Percentiles rank a stretch among this genome's conserved stretches.
phyloP scores from a whole-genome alignment of 805 yeast species.

The Yamadazyma endophytica region DNA sequence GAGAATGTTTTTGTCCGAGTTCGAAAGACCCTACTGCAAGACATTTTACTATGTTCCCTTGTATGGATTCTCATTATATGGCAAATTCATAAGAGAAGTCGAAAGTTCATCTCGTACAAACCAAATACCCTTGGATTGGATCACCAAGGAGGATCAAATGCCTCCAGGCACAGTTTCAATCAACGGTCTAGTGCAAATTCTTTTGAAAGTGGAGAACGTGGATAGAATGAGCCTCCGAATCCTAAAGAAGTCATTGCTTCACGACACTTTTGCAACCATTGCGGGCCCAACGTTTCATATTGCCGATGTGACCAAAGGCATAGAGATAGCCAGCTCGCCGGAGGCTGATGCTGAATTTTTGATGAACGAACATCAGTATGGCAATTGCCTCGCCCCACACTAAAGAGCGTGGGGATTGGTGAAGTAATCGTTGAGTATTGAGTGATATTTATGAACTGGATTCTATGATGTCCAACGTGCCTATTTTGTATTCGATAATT shows the following conservation, averaged over 20 bases:
- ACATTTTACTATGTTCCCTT: constrained; percentile 4
- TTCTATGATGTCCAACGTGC: neutral
- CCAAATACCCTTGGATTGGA: constrained; percentile 4
- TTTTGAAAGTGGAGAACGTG: constrained; percentile 1
- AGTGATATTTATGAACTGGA: neutral
- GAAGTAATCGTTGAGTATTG: neutral
- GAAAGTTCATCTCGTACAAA: neutral
- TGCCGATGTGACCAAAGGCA: constrained; percentile 1
- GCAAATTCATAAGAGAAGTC: constrained; percentile 4
- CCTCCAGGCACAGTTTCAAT: constrained; percentile 4
- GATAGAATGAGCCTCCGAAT: constrained; percentile 2
- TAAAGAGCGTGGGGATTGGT: neutral
- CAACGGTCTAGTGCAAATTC: constrained; percentile 1
- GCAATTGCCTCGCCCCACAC: neutral
- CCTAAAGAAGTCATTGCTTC: neutral
- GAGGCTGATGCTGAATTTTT: constrained; percentile 1
- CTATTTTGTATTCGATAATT: neutral
- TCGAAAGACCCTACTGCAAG: constrained; percentile 3
- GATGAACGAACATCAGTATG: neutral
- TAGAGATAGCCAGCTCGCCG: neutral
- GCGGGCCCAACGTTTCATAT: constrained; percentile 5
- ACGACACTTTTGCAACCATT: constrained; percentile 3
- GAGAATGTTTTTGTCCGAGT: neutral
- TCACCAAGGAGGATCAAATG: constrained; percentile 3
- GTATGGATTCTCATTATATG: constrained; percentile 7